Base-by-base conservation (phyloP, 1,284 basidiomycete genomes). In the Naganishia sp. region DNA sequence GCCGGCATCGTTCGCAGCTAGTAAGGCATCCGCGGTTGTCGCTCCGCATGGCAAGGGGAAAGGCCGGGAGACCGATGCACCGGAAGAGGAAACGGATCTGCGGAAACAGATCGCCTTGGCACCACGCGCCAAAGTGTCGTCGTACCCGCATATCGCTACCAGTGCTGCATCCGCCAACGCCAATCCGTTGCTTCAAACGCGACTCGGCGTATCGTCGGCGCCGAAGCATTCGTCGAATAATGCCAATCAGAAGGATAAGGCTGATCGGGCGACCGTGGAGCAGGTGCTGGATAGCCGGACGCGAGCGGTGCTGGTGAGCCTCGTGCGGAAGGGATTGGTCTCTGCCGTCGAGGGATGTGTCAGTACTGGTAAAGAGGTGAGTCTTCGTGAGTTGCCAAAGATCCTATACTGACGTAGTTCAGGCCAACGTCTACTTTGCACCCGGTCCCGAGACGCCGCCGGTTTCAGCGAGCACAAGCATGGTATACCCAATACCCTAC, bases 371-470 rank as follows among this genome's bases (percentile, higher is more conserved):
- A 97, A 97, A 83, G 94, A 97, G 85, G 92, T 91, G 67, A 35
- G 84, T 76, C 0, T 58, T 32, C 10, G 17, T 1, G 6, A 28
- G 41, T 3, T 18, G 15, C 18, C 23, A 46, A 18, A 2, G 23
- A 6, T 15, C 45, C 11, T 18, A 1, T n/a, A 21, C 35, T 47
- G 28, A 6, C 50, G 32, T 66, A 70, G 49, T 23, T 25, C 69
- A 94, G 92, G 93, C 93, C 2, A 96, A 95, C 71, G 93, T 96
- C 9, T 96, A 96, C 75, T 92, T 94, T 75, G 91, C 92, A 0
- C 76, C 88, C 49, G 86, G 88, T 0, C 85, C 87, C 0, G 83
- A 85, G 11, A 79, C 80, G 18, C 78, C 79, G 18, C 90, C 72
- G 6, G 51, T 65, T 13, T 46, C 70, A 28, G 65, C 71, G 23